phyloP scores from a whole-genome alignment of 2,329 filamentous ascomycete species.

The Scortechinia acanthostroma region DNA sequence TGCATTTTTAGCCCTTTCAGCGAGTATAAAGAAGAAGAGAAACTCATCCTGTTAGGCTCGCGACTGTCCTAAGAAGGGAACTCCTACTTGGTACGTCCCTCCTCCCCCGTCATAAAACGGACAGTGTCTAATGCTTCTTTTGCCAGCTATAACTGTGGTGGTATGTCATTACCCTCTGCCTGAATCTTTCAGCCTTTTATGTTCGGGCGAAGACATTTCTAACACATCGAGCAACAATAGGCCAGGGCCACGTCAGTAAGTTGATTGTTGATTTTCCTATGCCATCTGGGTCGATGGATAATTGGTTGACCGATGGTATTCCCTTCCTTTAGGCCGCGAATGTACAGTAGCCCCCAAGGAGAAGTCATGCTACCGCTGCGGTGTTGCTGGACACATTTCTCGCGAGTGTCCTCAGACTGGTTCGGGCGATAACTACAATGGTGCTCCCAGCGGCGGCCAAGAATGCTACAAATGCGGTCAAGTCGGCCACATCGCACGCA shows the following conservation, averaged over 20 bases:
- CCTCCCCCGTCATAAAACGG: no score
- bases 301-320: conserved; percentile 36
- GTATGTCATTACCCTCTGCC: conserved; percentile 20
- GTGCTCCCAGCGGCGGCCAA: conserved; percentile 24
- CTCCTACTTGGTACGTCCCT: conserved; percentile 67
- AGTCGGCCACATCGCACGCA: conserved; percentile 84
- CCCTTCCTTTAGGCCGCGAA: conserved; percentile 45
- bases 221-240: conserved; percentile 27
- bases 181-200: conserved; percentile 7
- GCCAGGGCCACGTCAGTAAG: conserved; percentile 73
- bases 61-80: conserved; percentile 78
- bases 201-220: conserved; percentile 9
- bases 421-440: not conserved
- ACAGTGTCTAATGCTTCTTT: not conserved
- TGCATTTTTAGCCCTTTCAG: no score
- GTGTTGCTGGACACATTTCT: conserved; percentile 5
- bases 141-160: conserved; percentile 28
- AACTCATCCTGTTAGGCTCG: conserved; percentile 50
- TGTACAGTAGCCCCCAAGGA: conserved; percentile 64
- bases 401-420: conserved; percentile 1
- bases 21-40: conserved; percentile 11
- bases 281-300: conserved; percentile 6
- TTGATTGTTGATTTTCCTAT: conserved; percentile 10
- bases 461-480: conserved; percentile 74
- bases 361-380: conserved; percentile 46